Conservation (phyloP, 108 stramenopile species). For the Cyclotella cryptica region DNA sequence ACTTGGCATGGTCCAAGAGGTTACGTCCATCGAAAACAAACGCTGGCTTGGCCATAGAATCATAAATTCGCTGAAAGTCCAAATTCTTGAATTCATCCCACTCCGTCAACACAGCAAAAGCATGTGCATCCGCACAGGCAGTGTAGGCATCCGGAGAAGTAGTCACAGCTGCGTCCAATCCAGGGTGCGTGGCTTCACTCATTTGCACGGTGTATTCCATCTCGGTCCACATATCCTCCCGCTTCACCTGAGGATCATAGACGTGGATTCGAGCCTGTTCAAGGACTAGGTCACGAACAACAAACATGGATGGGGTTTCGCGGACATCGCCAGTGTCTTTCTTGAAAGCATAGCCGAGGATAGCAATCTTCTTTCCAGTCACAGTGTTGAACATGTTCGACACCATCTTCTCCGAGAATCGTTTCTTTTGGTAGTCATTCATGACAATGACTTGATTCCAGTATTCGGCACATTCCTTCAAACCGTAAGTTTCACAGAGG, state of each 20-base stretch:
- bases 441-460: slow-evolving; percentile 98
- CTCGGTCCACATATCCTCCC: slow-evolving; percentile 97
- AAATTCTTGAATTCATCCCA: slow-evolving; percentile 99
- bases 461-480: slow-evolving; percentile 97
- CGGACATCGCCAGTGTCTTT: slow-evolving; percentile 99
- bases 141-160: slow-evolving; percentile 89
- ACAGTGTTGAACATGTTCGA: slow-evolving; percentile 98
- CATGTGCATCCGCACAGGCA: slow-evolving; percentile 96
- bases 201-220: slow-evolving; percentile 97
- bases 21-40: slow-evolving; percentile 99
- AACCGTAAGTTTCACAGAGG: slow-evolving; percentile 97
- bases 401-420: slow-evolving; percentile 97
- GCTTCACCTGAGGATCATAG: slow-evolving; percentile 98
- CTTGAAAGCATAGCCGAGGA: slow-evolving; percentile 99
- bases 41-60: slow-evolving; percentile 97
- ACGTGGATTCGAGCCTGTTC: slow-evolving; percentile 95
- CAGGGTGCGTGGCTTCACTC: slow-evolving; percentile 83
- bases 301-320: slow-evolving; percentile 98
- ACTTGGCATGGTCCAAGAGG: slow-evolving; percentile 86
- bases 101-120: slow-evolving; percentile 96
- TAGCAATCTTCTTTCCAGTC: slow-evolving; percentile 98
- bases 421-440: slow-evolving; percentile 99
- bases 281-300: slow-evolving; percentile 92
- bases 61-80: slow-evolving; percentile 93
- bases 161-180: slow-evolving; percentile 78